Evolutionary conservation across 2,329 filamentous ascomycete species (phyloP), one percentile per base, ranked within the genome.

Genomic region (Chaetomiaceae sp.): DNA sequence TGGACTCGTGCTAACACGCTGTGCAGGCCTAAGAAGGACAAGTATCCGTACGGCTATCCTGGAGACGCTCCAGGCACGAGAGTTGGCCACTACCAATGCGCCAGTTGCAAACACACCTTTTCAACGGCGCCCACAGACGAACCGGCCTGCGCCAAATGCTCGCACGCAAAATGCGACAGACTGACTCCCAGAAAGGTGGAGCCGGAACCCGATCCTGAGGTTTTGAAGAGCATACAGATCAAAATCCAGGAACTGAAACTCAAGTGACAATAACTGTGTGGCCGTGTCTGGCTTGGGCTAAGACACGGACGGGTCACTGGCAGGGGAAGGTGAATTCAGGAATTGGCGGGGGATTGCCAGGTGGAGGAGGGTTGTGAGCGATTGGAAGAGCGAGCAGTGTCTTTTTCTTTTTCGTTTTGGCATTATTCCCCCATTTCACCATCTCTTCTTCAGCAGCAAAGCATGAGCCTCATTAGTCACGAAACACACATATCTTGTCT

Each of bases 1-100:
- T 7, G n/a, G 18, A 5, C 27, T 30, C 7, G 59, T 51, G 14
- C 55, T 61, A 36, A 58, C 46, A 52, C 59, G 60, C 58, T 5
- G 27, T 14, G 21, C 62, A 85, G 82, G 44, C 74, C 83, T 55
- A 87, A 86, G 71, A 82, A 79, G 63, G 76, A 80, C 63, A 86
- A 85, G 64, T 88, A 85, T 66, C 84, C 84, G 0, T 78, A 81
- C 57, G 85, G 84, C 38, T 88, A 88, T 65, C 85, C 84, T 4
- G 83, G 85, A 37, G 85, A 89, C 61, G 77, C 72, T 32, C 81
- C 79, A 47, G 79, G 78, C 2, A 68, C 70, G 3, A 76, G 70
- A 54, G 75, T 77, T 55, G 75, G 77, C 21, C 73, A 79, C 48
- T 80, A 79, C 64, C 73, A 74, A 29, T 90, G 87, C 67, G 78